Evolutionary conservation across 2,329 filamentous ascomycete species (phyloP), one percentile per base, ranked within the genome.

Genomic region (Pseudocercospora cruenta): DNA sequence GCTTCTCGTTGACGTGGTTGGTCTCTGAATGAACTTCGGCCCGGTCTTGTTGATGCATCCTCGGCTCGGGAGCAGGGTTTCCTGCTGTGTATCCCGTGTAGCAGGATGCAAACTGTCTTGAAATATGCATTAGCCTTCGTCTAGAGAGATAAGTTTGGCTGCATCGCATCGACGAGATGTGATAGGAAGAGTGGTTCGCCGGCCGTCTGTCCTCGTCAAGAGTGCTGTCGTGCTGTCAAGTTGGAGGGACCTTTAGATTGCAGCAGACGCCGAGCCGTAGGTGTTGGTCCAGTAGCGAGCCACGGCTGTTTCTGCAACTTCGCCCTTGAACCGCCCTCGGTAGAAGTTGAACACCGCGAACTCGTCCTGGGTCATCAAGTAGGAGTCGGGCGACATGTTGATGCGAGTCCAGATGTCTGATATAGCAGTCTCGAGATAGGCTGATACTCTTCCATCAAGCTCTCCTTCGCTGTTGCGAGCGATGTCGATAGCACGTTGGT

Each of bases 271-370:
- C 26, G 62, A 28, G 54, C 69, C 65, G 62, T 66, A 70, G 21
- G 70, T 71, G 57, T 81, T 78, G 70, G 86, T 80, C 86, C 86
- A 88, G 74, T 85, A 88, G 14, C 86, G 83, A 67, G 81, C 83
- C 60, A 87, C 83, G 10, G 85, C 85, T 60, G 78, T 79, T 71
- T 83, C 82, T 22, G 85, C 82, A 58, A 85, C 74, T 16, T 80
- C 80, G 66, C 86, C 86, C 31, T 81, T 77, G 75, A 90, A 93
- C 9, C 90, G 86, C 68, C 85, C 80, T 68, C 91, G 89, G 78
- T 91, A 94, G 79, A 90, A 94, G 82, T 95, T 96, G 86, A 96
- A 93, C 67, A 96, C 85, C 62, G 91, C 88, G 74, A 95, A 96
- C 80, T 96, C 92, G 78, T 92, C 88, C 68, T 85, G 83, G 36